These are phyloP conservation scores for Diospyros lotus DNA, from an alignment of 148 eudicot genomes.

Conservation along the genomic window DNA sequence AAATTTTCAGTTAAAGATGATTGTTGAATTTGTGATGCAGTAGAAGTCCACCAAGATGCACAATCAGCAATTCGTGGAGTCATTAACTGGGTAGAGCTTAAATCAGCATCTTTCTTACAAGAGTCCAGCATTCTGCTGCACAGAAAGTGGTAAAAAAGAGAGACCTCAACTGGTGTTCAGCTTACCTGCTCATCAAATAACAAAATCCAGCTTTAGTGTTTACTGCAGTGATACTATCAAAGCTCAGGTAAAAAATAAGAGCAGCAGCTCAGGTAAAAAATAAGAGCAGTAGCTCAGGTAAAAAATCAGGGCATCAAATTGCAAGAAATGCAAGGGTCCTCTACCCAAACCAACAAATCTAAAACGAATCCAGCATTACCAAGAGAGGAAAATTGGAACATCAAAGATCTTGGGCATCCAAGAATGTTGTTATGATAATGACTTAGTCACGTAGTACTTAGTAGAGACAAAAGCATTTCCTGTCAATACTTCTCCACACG, in stretches of 20 bases:
- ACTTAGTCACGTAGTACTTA: not conserved
- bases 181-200: not conserved
- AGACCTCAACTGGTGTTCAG: not conserved
- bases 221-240: constrained; percentile 2
- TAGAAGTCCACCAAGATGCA: constrained; percentile 32
- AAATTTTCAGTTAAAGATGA: constrained; percentile 29
- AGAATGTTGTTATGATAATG: not conserved
- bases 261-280: not conserved
- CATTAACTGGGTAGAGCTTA: constrained; percentile 22
- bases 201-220: not conserved
- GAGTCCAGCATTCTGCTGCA: constrained; percentile 35
- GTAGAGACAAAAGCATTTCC: not conserved
- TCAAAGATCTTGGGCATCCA: not conserved
- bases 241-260: not conserved
- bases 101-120: constrained; percentile 29
- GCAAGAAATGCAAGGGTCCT: not conserved
- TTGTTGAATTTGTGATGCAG: constrained; percentile 29
- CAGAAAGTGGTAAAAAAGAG: not conserved
- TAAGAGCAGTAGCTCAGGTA: not conserved
- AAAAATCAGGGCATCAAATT: not conserved
- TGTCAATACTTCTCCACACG: not conserved
- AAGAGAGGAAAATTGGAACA: not conserved
- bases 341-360: not conserved
- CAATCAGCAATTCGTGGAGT: constrained; percentile 20
- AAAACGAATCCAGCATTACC: not conserved